Base-by-base conservation (phyloP, 805 yeast species). In the Wickerhamomyces chaumierensis region DNA sequence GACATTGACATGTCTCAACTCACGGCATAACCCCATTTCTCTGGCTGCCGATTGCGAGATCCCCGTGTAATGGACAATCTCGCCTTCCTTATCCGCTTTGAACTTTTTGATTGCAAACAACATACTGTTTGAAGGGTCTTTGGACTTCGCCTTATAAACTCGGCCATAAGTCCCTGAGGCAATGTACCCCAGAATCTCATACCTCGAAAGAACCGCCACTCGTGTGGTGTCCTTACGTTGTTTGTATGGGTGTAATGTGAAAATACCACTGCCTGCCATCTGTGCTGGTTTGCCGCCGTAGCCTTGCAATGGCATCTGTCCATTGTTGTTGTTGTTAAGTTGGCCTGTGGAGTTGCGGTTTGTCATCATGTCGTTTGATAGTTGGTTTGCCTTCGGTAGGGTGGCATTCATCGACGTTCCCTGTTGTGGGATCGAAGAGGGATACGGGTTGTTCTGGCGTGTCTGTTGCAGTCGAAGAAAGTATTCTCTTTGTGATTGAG, bases 121-220 rank as follows among this genome's bases (percentile, higher is more conserved):
- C 45, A 43, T 38, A 12, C 39, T 41, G 32, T 47, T 50, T 33
- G 52, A 42, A 11, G 41, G 56, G 44, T 48, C 59, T 56, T 54
- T 56, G 8, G 78, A 68, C 44, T 73, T 72, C 7, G 96, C 97
- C 56, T 92, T 90, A 64, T 87, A 92, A 18, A 86, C 95, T 42
- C 86, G 74, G 41, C 98, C 98, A 58, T 92, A 92, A 0, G 98
- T 92, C 31, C 98, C 98, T 0, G 98, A 96, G 1, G 98, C 98
- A 42, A 92, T 92, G 59, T 92, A 92, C 0, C 98, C 98, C 15
- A 87, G 61, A 42, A 92, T 81, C 44, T 81, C 88, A 60, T 88
- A 92, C 49, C 80, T 81, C 38, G 81, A 79, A n/a, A 86, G 62
- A 3, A 92, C 95, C 2, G 83, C 77, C 23, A 74, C 68, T 38